phyloP scores from a whole-genome alignment of 805 yeast species.

The Zygotorulaspora sp. region DNA sequence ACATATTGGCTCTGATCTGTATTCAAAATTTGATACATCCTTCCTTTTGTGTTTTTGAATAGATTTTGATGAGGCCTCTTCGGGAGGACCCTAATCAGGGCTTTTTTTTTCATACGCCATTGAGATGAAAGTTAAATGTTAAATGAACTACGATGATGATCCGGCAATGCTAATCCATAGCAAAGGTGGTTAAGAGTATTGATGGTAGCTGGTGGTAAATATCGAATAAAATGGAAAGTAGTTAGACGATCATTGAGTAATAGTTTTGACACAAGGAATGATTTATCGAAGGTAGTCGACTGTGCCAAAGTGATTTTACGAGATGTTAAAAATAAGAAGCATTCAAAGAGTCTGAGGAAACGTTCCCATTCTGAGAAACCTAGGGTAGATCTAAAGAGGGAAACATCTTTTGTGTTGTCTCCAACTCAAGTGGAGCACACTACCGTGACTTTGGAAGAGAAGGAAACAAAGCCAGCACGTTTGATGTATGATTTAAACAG shows the following conservation, averaged over 20 bases:
- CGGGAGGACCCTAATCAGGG: too few relatives aligned
- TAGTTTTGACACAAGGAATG: background rate
- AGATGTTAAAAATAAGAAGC: constrained; percentile 1
- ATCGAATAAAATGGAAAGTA: too few relatives aligned
- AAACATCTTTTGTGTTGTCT: constrained; percentile 8
- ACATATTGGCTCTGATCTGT: too few relatives aligned
- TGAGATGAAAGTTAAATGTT: too few relatives aligned
- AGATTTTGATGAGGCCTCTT: too few relatives aligned
- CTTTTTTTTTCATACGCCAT: too few relatives aligned
- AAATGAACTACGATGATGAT: too few relatives aligned
- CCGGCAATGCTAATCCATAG: too few relatives aligned
- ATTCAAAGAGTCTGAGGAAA: background rate
- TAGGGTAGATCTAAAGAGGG: background rate
- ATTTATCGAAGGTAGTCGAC: background rate
- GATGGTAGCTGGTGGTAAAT: too few relatives aligned
- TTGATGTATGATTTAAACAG: constrained; percentile 64
- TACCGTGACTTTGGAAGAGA: constrained; percentile 10
- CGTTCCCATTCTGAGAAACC: background rate
- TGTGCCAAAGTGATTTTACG: constrained; percentile 1
- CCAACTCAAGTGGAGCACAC: constrained; percentile 12
- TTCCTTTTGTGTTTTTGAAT: constrained; percentile 26
- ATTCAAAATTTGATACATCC: constrained; percentile 16
- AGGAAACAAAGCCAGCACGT: constrained; percentile 39
- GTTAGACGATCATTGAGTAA: background rate
- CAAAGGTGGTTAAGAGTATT: too few relatives aligned